Percentiles rank a stretch among this genome's conserved stretches.
These are phyloP conservation scores for Anisodus acutangulus DNA, from an alignment of 257 asterid species.

Conservation along the genomic window DNA sequence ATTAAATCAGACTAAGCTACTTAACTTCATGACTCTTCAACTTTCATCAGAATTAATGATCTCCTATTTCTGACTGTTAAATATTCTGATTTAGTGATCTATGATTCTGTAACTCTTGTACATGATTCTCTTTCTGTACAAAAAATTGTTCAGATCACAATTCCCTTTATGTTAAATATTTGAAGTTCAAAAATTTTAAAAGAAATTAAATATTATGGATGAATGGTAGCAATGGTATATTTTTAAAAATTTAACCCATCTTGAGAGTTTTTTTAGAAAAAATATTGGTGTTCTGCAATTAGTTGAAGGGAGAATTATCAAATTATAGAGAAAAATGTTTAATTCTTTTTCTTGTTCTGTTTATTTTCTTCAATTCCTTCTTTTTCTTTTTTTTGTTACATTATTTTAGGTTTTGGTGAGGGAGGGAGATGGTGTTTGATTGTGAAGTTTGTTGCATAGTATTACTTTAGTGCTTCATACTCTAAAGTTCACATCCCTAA, in stretches of 20 bases:
- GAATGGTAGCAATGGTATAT: not conserved
- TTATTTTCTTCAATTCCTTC: conserved; percentile 7
- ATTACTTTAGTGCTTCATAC: not conserved
- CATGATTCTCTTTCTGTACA: not conserved
- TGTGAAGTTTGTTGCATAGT: not conserved
- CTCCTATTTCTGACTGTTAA: not conserved
- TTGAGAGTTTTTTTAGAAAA: not conserved
- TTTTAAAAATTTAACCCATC: not conserved
- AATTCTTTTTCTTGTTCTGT: not conserved
- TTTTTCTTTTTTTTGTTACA: not conserved
- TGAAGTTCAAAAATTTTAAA: not conserved
- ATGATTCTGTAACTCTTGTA: not conserved
- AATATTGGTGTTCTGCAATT: not conserved
- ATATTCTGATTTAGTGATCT: not conserved
- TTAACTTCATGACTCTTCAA: not conserved
- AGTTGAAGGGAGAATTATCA: not conserved
- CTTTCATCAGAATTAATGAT: not conserved
- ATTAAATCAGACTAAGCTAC: not conserved
- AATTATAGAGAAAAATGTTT: conserved; percentile 5
- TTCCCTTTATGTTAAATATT: not conserved
- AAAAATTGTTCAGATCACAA: not conserved
- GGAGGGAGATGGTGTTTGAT: not conserved
- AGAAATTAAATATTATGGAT: too few relatives aligned
- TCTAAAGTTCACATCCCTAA: not conserved
- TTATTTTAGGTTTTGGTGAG: not conserved